phyloP scores from a whole-genome alignment of 805 yeast species.

The Barnettozyma californica region DNA sequence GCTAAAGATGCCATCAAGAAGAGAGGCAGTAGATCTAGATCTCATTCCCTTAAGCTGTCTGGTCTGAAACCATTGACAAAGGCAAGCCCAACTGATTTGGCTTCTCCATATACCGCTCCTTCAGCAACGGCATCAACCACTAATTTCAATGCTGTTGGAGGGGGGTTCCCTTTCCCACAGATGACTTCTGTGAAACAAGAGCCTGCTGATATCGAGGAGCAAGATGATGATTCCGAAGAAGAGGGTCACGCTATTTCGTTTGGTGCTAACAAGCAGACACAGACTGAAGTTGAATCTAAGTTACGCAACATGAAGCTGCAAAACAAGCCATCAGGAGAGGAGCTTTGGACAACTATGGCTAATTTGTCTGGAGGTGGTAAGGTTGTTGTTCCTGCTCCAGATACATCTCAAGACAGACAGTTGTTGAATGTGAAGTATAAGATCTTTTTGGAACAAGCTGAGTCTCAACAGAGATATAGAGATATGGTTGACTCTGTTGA shows the following conservation, averaged over 20 bases:
- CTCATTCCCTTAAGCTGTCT: constrained; percentile 23
- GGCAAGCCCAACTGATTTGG: constrained; percentile 23
- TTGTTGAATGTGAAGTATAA: constrained; percentile 76
- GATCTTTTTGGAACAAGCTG: constrained; percentile 84
- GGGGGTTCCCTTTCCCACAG: constrained; percentile 45
- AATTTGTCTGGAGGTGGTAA: constrained; percentile 78
- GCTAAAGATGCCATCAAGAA: constrained; percentile 52
- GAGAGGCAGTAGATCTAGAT: constrained; percentile 13
- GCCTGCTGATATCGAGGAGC: constrained; percentile 19
- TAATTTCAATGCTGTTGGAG: constrained; percentile 35
- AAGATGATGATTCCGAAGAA: constrained; percentile 33
- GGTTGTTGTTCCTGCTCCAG: constrained; percentile 63
- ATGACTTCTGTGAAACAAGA: constrained; percentile 28
- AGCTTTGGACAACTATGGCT: constrained; percentile 84
- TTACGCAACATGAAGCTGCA: constrained; percentile 29
- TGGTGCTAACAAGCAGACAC: constrained; percentile 50
- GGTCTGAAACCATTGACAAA: constrained; percentile 23
- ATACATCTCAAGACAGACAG: constrained; percentile 56
- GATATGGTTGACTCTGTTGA: constrained; percentile 51
- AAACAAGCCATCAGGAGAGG: constrained; percentile 38
- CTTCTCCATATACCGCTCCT: constrained; percentile 77
- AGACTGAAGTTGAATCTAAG: constrained; percentile 46
- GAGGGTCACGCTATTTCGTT: constrained; percentile 52
- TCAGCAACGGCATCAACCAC: constrained; percentile 69
- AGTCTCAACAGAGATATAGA: constrained; percentile 74